phyloP scores from a whole-genome alignment of 768 basidiomycete genomes.

The Termitomyces sp. region DNA sequence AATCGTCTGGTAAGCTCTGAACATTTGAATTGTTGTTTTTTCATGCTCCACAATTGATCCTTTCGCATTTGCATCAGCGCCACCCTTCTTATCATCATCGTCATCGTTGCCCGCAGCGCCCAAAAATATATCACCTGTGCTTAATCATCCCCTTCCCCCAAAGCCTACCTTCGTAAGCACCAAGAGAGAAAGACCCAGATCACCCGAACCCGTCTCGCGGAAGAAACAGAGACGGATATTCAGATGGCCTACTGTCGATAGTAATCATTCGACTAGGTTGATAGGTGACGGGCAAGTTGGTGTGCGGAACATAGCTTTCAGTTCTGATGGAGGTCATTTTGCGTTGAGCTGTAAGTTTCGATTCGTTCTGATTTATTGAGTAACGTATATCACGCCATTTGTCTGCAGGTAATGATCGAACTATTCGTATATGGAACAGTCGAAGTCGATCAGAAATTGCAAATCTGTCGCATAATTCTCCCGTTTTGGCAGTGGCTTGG shows the following conservation, averaged over 20 bases:
- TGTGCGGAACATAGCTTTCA: slow-evolving; percentile 44
- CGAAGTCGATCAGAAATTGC: slow-evolving; percentile 44
- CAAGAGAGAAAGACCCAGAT: slow-evolving; percentile 31
- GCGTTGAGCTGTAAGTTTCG: slow-evolving; percentile 49
- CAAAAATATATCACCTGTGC: slow-evolving; percentile 6
- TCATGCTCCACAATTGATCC: neutral
- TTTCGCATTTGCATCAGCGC: neutral
- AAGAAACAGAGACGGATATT: slow-evolving; percentile 29
- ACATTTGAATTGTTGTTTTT: neutral
- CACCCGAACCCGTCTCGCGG: slow-evolving; percentile 12
- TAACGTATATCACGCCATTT: slow-evolving; percentile 1
- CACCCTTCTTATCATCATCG: slow-evolving; percentile 9
- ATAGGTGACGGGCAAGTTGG: slow-evolving; percentile 42
- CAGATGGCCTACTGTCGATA: slow-evolving; percentile 44
- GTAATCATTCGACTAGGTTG: slow-evolving; percentile 30
- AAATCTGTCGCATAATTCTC: slow-evolving; percentile 45
- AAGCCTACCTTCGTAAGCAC: slow-evolving; percentile 25
- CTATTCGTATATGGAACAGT: slow-evolving; percentile 61
- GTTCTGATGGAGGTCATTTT: slow-evolving; percentile 47
- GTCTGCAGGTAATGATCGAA: slow-evolving; percentile 45
- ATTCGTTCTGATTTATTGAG: neutral
- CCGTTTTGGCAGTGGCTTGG: slow-evolving; percentile 49
- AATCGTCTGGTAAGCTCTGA: slow-evolving; percentile 5
- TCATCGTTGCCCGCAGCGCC: neutral
- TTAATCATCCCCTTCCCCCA: slow-evolving; percentile 25